These are phyloP conservation scores for Pseudophaeomoniella oleicola DNA, from an alignment of 2,329 filamentous ascomycete genomes.

Conservation along the genomic window DNA sequence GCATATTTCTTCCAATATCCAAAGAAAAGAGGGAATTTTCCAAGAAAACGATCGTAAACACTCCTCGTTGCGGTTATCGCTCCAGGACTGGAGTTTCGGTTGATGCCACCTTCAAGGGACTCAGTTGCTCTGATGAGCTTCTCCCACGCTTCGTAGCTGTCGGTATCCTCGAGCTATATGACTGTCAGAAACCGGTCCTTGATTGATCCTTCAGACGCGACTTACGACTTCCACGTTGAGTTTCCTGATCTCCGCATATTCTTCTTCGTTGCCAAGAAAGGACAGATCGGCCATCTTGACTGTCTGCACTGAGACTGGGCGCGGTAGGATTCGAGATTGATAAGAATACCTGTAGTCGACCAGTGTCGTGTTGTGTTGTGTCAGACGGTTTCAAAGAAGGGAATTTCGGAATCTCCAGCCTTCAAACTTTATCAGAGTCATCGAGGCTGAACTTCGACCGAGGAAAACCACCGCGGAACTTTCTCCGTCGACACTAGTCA, in stretches of 20 bases:
- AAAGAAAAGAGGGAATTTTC: slow-evolving; percentile 89
- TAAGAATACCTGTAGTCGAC: too few species aligned
- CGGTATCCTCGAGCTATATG: slow-evolving; percentile 50
- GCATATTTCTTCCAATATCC: slow-evolving; percentile 99
- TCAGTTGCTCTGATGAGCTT: slow-evolving; percentile 75
- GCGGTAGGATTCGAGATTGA: too few species aligned
- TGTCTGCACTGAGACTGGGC: too few species aligned
- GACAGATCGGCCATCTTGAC: slow-evolving; percentile 65
- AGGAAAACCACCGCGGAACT: too few species aligned
- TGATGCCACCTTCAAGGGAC: slow-evolving; percentile 77
- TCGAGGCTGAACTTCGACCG: too few species aligned
- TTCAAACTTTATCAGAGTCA: too few species aligned
- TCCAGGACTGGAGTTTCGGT: slow-evolving; percentile 90
- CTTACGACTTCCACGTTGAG: slow-evolving; percentile 64
- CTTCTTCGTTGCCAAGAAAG: slow-evolving; percentile 62
- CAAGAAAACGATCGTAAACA: slow-evolving; percentile 81
- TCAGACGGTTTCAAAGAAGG: too few species aligned
- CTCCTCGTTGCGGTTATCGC: slow-evolving; percentile 77
- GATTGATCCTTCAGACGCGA: too few species aligned
- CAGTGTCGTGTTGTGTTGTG: too few species aligned
- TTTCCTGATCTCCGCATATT: slow-evolving; percentile 69
- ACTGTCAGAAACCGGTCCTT: too few species aligned
- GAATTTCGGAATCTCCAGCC: too few species aligned
- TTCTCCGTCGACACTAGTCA: too few species aligned
- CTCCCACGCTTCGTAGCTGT: slow-evolving; percentile 93